Evolutionary conservation across 768 basidiomycete genomes (phyloP), one percentile per base, ranked within the genome.

Genomic region (Leccinum rimulosum): DNA sequence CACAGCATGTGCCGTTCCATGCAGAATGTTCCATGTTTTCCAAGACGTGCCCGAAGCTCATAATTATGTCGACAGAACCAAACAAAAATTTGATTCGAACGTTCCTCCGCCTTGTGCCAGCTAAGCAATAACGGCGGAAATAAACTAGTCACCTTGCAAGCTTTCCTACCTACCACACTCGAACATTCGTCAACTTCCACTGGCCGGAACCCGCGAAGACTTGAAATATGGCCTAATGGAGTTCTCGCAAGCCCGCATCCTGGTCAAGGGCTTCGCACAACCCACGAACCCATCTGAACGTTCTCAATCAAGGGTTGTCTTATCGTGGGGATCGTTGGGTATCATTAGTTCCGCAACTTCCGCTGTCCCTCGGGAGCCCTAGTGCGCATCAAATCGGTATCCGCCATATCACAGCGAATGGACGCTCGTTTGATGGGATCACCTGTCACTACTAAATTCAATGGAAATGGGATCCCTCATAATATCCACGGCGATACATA

Each of bases 1-100:
- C 65, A 61, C 64, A 61, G 65, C 62, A 43, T 43, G 35, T 45
- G 48, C 35, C 33, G 56, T 70, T 71, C 69, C 54, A 66, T 17
- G 55, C 56, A 69, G 68, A 69, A 69, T 58, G 47, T 69, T 71
- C 68, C 60, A 61, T 54, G 43, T 50, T 57, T 50, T 55, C 53
- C 40, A 57, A 31, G 14, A 19, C 30, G 17, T 30, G 25, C 50
- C 55, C 9, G 38, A 56, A 56, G 64, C 14, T 45, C 53, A 67
- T 61, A 67, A 64, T 64, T 61, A 12, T 53, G 35, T 51, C 59
- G 64, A 69, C 60, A 67, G 60, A 54, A 57, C 68, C 66, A 70
- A 68, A 70, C 57, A 62, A 49, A 22, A 22, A 27, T 27, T 51
- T 27, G 52, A 22, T 36, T n/a, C 22, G 52, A 60, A 54, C 55